Conservation (phyloP, 371 early-diverging fungal genomes). For the Apophysomyces variabilis region DNA sequence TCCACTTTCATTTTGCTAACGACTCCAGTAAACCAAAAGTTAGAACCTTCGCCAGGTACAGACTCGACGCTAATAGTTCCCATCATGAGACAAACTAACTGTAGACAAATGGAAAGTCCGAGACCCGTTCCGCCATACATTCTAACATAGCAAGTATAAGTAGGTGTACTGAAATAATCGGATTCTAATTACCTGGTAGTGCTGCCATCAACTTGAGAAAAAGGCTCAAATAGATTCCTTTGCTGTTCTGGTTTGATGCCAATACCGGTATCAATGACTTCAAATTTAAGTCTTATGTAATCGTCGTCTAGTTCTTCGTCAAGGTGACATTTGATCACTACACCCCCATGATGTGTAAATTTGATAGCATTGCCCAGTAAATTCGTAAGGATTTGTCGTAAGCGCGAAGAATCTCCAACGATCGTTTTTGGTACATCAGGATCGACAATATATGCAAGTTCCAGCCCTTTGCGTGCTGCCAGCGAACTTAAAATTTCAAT, state of each 20-base stretch:
- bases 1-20: conserved; percentile 32
- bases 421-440: conserved; percentile 50
- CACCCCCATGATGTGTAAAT: conserved; percentile 65
- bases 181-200: conserved; percentile 37
- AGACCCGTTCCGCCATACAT: conserved; percentile 71
- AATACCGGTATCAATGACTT: conserved; percentile 68
- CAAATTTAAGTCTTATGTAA: conserved; percentile 38
- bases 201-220: conserved; percentile 67
- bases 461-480: conserved; percentile 55
- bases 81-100: conserved; percentile 61
- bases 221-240: conserved; percentile 59
- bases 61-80: conserved; percentile 61
- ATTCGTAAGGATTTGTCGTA: conserved; percentile 53
- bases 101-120: conserved; percentile 64
- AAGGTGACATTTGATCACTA: conserved; percentile 52
- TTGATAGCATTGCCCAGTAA: conserved; percentile 70
- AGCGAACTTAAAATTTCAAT: conserved; percentile 58
- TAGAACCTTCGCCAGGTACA: conserved; percentile 55
- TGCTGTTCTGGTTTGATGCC: conserved; percentile 63
- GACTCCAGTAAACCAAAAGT: conserved; percentile 60
- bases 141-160: not conserved
- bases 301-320: conserved; percentile 29
- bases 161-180: not conserved
- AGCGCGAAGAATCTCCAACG: conserved; percentile 45
- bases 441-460: conserved; percentile 55